These are phyloP conservation scores for Boehmeria nivea DNA, from an alignment of 306 rosid genomes.

Conservation along the genomic window DNA sequence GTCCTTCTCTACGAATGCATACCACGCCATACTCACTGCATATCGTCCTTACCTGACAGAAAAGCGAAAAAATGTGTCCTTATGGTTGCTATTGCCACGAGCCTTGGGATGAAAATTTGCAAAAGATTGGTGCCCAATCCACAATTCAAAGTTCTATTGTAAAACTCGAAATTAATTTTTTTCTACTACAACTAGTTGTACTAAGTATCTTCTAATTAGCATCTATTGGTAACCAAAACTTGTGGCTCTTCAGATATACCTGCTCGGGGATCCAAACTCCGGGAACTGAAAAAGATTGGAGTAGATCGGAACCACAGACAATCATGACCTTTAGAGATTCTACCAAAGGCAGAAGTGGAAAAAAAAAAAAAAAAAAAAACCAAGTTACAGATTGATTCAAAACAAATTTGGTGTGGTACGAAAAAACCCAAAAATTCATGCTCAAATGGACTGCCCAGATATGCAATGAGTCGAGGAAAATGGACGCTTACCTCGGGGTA, in stretches of 20 bases:
- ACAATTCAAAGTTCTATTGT: no score
- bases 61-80: neutral
- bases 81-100: neutral
- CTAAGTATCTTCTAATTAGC: no score
- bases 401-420: no score
- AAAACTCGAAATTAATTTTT: no score
- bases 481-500: slow-evolving; percentile 48
- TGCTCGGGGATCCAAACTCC: slow-evolving; percentile 73
- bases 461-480: neutral
- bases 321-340: slow-evolving; percentile 82
- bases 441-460: neutral
- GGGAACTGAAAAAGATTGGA: slow-evolving; percentile 69
- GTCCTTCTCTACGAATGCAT: slow-evolving; percentile 59
- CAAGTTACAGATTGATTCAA: no score
- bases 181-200: no score
- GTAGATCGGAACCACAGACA: slow-evolving; percentile 90
- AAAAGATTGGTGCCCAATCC: no score
- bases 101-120: neutral
- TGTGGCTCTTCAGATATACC: slow-evolving; percentile 27
- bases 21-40: slow-evolving; percentile 50
- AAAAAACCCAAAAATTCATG: no score
- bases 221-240: neutral
- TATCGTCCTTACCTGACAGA: slow-evolving; percentile 36
- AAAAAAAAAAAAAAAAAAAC: slow-evolving; percentile 19
- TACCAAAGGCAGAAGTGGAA: slow-evolving; percentile 28